A percentile compares a stretch with the other conserved stretches of the same genome.
These are phyloP conservation scores for Stagonosporopsis vannaccii DNA, from an alignment of 2,329 filamentous ascomycete genomes.

Conservation along the genomic window DNA sequence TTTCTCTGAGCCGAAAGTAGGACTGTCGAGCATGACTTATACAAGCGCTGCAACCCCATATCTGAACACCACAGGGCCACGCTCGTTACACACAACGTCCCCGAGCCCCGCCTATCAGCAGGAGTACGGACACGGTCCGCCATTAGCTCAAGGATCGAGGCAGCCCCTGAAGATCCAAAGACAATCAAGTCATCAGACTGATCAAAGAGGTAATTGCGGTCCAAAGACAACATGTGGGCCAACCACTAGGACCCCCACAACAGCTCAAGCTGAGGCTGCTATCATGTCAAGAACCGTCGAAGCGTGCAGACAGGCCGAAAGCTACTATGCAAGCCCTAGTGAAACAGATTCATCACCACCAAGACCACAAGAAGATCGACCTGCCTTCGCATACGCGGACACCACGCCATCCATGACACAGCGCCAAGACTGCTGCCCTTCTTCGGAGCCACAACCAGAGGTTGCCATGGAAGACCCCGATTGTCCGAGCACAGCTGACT, in stretches of 20 bases:
- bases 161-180: neutral
- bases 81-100: neutral
- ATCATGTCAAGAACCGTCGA: neutral
- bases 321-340: slow-evolving; percentile 12
- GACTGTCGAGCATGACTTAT: neutral
- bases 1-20: slow-evolving; percentile 1
- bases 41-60: neutral
- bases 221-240: neutral
- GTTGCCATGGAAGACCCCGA: slow-evolving; percentile 14
- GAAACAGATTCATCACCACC: slow-evolving; percentile 6
- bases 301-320: slow-evolving; percentile 1
- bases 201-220: neutral
- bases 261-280: neutral
- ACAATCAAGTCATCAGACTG: neutral
- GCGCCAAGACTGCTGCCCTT: slow-evolving; percentile 11
- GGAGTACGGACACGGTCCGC: neutral
- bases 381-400: neutral
- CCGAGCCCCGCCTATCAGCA: neutral
- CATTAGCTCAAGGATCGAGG: neutral
- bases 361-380: neutral
- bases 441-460: neutral
- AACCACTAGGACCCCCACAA: neutral
- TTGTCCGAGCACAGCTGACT: slow-evolving; percentile 27
- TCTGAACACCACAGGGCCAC: neutral
- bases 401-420: neutral